phyloP scores from a whole-genome alignment of 208 protist genomes.

The Trypanosoma grayi region DNA sequence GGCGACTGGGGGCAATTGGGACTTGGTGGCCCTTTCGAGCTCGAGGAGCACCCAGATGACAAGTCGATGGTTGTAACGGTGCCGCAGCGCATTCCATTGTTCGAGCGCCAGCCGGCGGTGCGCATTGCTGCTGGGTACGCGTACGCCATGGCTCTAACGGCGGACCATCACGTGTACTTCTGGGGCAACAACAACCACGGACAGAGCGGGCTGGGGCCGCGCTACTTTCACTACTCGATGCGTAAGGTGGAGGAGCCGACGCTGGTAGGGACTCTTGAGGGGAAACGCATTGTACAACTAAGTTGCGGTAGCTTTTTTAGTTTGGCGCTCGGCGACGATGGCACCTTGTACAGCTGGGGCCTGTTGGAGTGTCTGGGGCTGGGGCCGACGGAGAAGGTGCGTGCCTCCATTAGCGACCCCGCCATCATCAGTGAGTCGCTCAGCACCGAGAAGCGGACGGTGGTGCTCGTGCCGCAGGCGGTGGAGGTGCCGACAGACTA shows the following conservation, averaged over 20 bases:
- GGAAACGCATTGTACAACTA: conserved; percentile 67
- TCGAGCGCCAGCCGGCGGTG: conserved; percentile 52
- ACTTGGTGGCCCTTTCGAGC: conserved; percentile 37
- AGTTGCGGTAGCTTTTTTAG: conserved; percentile 86
- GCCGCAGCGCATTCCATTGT: conserved; percentile 68
- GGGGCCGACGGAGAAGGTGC: conserved; percentile 60
- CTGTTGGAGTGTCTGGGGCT: conserved; percentile 80
- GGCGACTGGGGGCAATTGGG: conserved; percentile 87
- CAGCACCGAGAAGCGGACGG: conserved; percentile 73
- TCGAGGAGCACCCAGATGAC: conserved; percentile 44
- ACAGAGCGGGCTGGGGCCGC: conserved; percentile 72
- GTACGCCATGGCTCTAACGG: conserved; percentile 76
- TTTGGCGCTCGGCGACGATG: conserved; percentile 64
- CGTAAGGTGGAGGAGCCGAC: conserved; percentile 73
- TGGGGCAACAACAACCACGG: conserved; percentile 93
- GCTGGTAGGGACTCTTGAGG: conserved; percentile 64
- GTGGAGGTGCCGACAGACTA: conserved; percentile 41
- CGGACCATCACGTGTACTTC: conserved; percentile 77
- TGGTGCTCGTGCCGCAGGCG: conserved; percentile 72
- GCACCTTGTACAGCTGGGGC: conserved; percentile 83
- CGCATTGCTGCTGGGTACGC: conserved; percentile 77
- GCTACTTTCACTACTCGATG: conserved; percentile 44
- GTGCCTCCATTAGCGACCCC: conserved; percentile 16
- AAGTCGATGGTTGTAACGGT: conserved; percentile 45
- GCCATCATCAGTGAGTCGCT: conserved; percentile 61